A percentile compares a stretch with the other conserved stretches of the same genome.
Conservation (phyloP, 371 early-diverging fungal genomes). For the Apophysomyces sp. region DNA sequence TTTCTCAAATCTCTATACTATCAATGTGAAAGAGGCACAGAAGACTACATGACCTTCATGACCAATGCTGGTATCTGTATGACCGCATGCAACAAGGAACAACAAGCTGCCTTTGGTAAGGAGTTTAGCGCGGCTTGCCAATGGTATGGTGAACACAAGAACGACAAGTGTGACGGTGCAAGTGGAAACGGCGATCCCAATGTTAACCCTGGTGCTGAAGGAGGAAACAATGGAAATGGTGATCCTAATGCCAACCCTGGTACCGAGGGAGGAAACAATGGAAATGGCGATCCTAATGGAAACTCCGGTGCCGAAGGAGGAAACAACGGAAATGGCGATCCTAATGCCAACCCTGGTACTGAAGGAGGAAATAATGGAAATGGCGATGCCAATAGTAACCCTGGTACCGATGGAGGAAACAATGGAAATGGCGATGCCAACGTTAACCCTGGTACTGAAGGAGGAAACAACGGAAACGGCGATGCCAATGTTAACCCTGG, state of each 20-base stretch:
- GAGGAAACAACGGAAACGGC: too few species aligned
- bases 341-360: too few species aligned
- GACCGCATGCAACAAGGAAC: constrained; percentile 22
- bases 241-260: not conserved
- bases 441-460: too few species aligned
- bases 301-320: not conserved
- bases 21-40: constrained; percentile 25
- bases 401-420: too few species aligned
- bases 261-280: too few species aligned
- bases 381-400: too few species aligned
- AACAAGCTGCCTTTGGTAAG: constrained; percentile 23
- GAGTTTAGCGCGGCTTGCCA: constrained; percentile 17
- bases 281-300: too few species aligned
- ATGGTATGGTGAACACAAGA: constrained; percentile 29
- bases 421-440: too few species aligned
- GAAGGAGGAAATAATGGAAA: too few species aligned
- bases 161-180: constrained; percentile 16
- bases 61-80: constrained; percentile 36
- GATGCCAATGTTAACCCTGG: too few species aligned
- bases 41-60: constrained; percentile 30
- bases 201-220: too few species aligned
- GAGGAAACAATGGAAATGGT: not conserved
- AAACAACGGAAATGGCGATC: too few species aligned
- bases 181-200: not conserved
- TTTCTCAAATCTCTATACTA: constrained; percentile 28